Conservation (phyloP, 2,329 filamentous ascomycete genomes). For the Calonectria pseudoreteaudii region DNA sequence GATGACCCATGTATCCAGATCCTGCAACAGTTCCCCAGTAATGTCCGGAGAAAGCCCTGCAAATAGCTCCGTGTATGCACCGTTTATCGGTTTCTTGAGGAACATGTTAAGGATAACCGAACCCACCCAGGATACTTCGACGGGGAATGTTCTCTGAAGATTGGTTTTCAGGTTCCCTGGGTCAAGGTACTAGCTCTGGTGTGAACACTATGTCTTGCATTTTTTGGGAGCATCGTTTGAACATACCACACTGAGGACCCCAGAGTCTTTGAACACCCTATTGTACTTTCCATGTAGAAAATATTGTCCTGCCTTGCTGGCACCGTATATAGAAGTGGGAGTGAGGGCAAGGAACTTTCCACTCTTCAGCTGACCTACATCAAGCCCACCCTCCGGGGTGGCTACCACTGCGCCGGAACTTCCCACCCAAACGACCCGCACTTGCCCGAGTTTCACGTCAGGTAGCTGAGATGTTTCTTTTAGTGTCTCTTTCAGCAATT, state of each 20-base stretch:
- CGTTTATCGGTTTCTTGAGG: slow-evolving; percentile 12
- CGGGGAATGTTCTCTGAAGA: slow-evolving; percentile 11
- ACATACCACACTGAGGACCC: slow-evolving; percentile 15
- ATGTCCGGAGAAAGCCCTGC: slow-evolving; percentile 13
- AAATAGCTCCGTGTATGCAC: slow-evolving; percentile 19
- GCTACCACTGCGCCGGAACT: neutral
- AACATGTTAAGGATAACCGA: neutral
- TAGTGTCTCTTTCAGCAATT: neutral
- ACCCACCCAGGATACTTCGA: slow-evolving; percentile 3
- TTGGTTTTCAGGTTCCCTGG: slow-evolving; percentile 14
- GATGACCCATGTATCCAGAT: slow-evolving; percentile 10
- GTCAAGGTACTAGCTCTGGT: neutral
- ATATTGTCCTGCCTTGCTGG: slow-evolving; percentile 16
- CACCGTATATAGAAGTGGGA: neutral
- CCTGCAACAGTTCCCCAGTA: neutral
- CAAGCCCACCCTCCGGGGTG: slow-evolving; percentile 6
- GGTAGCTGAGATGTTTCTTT: neutral
- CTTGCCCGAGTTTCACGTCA: neutral
- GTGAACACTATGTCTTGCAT: neutral
- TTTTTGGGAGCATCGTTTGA: neutral
- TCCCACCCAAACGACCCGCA: slow-evolving; percentile 12
- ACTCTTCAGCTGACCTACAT: slow-evolving; percentile 7
- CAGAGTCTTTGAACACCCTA: neutral
- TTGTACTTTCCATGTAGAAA: slow-evolving; percentile 19
- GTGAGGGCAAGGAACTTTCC: slow-evolving; percentile 1